Percentiles rank a stretch among this genome's conserved stretches.
phyloP scores from a whole-genome alignment of 768 basidiomycete species.

The Macrolepiota dolichaula region DNA sequence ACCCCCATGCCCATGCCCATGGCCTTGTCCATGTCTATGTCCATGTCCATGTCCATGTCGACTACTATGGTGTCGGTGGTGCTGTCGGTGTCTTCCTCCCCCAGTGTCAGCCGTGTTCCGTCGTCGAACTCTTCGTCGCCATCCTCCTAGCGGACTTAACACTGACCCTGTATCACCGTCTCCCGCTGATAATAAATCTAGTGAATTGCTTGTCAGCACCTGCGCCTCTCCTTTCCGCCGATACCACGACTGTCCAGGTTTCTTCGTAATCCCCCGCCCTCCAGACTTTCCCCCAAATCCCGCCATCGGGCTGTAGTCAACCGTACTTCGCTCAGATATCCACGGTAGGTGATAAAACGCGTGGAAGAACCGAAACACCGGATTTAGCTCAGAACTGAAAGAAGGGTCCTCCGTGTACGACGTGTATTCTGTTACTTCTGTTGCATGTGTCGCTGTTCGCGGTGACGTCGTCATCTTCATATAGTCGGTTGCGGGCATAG shows the following conservation, averaged over 20 bases:
- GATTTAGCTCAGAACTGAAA: constrained; percentile 5
- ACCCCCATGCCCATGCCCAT: not conserved
- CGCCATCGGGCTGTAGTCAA: constrained; percentile 8
- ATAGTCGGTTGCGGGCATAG: constrained; percentile 2
- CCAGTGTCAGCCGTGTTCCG: not conserved
- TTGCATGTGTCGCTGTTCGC: not conserved
- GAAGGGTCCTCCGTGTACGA: constrained; percentile 3
- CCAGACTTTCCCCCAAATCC: constrained; percentile 6
- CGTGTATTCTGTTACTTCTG: constrained; percentile 1
- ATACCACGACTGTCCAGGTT: constrained; percentile 6
- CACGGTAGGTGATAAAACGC: constrained; percentile 9
- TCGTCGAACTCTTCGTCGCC: not conserved
- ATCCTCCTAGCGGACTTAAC: constrained; percentile 4
- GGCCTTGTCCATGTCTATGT: not conserved
- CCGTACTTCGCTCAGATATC: constrained; percentile 6
- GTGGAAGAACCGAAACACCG: constrained; percentile 7
- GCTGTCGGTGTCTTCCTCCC: not conserved
- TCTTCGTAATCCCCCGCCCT: constrained; percentile 5
- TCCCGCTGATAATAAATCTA: constrained; percentile 1
- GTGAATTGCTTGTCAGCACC: not conserved
- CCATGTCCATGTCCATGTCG: constrained; percentile 1
- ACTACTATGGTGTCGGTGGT: not conserved
- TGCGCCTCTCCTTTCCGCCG: not conserved
- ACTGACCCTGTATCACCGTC: constrained; percentile 4
- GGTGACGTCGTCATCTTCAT: constrained; percentile 7